These are phyloP conservation scores for Tuber brumale DNA, from an alignment of 495 filamentous ascomycete genomes.

Conservation along the genomic window DNA sequence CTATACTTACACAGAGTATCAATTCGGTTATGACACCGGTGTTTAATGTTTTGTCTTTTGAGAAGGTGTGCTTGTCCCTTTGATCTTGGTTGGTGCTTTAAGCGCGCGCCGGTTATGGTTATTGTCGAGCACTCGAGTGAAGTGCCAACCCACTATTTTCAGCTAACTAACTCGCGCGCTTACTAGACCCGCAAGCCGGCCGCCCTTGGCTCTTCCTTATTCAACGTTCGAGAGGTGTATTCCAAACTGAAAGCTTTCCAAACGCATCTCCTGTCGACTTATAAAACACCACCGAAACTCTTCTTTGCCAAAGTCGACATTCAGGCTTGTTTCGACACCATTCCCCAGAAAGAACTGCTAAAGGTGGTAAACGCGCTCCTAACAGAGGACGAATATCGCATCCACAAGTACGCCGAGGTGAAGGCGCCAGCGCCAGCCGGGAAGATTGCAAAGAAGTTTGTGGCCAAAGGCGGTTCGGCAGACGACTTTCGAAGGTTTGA, in stretches of 20 bases:
- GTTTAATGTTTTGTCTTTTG: slow-evolving; percentile 67
- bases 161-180: slow-evolving; percentile 14
- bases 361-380: slow-evolving; percentile 56
- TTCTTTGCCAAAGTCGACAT: slow-evolving; percentile 94
- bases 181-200: slow-evolving; percentile 51
- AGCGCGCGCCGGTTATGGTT: neutral
- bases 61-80: slow-evolving; percentile 51
- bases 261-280: slow-evolving; percentile 41
- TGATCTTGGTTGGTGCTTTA: neutral
- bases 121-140: neutral
- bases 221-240: slow-evolving; percentile 77
- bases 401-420: slow-evolving; percentile 69
- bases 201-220: slow-evolving; percentile 66
- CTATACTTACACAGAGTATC: slow-evolving; percentile 60
- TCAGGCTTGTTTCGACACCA: slow-evolving; percentile 87
- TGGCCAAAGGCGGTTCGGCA: slow-evolving; percentile 52
- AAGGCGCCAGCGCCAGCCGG: slow-evolving; percentile 43
- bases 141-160: neutral
- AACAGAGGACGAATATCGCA: slow-evolving; percentile 60
- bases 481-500: slow-evolving; percentile 52
- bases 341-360: slow-evolving; percentile 73
- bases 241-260: slow-evolving; percentile 66
- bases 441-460: slow-evolving; percentile 59
- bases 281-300: slow-evolving; percentile 41
- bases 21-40: slow-evolving; percentile 73